A percentile compares a stretch with the other conserved stretches of the same genome.
Conservation (phyloP, 2,329 filamentous ascomycete species). For the Dactylellina drechsleri region DNA sequence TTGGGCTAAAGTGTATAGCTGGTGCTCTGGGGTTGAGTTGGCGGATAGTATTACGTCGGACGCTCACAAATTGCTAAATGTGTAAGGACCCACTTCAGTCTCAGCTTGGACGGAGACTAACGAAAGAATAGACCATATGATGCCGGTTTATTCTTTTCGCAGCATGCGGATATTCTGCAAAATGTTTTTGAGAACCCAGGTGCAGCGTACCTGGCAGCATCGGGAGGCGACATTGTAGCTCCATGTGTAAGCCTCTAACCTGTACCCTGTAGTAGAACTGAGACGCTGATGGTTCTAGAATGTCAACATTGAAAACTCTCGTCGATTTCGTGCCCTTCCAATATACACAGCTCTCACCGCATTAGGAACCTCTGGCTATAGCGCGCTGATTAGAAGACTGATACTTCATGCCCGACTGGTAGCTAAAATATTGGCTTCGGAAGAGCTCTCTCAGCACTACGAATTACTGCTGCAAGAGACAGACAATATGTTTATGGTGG, state of each 20-base stretch:
- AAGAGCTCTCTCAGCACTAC: conserved; percentile 32
- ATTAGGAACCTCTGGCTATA: conserved; percentile 76
- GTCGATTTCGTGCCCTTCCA: conserved; percentile 88
- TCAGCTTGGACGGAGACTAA: background rate
- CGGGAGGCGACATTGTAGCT: conserved; percentile 28
- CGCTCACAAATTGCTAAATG: conserved; percentile 91
- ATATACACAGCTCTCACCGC: conserved; percentile 82
- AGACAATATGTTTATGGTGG: conserved; percentile 73
- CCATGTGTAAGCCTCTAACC: conserved; percentile 36
- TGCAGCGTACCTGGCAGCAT: conserved; percentile 75
- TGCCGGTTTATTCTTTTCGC: conserved; percentile 86
- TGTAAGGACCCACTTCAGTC: conserved; percentile 62
- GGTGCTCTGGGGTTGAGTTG: conserved; percentile 75
- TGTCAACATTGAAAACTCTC: conserved; percentile 88
- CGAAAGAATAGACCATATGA: conserved; percentile 75
- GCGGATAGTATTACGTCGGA: conserved; percentile 89
- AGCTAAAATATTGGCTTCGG: conserved; percentile 66
- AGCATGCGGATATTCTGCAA: conserved; percentile 69
- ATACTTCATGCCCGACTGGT: conserved; percentile 76
- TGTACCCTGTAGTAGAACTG: background rate
- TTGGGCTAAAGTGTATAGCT: conserved; percentile 62
- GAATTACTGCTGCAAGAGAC: conserved; percentile 60
- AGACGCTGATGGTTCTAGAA: conserved; percentile 64
- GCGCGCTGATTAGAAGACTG: conserved; percentile 76
- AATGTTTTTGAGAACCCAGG: conserved; percentile 83